Base-by-base conservation (phyloP, 495 filamentous ascomycete species). In the Umbilicaria muhlenbergii region DNA sequence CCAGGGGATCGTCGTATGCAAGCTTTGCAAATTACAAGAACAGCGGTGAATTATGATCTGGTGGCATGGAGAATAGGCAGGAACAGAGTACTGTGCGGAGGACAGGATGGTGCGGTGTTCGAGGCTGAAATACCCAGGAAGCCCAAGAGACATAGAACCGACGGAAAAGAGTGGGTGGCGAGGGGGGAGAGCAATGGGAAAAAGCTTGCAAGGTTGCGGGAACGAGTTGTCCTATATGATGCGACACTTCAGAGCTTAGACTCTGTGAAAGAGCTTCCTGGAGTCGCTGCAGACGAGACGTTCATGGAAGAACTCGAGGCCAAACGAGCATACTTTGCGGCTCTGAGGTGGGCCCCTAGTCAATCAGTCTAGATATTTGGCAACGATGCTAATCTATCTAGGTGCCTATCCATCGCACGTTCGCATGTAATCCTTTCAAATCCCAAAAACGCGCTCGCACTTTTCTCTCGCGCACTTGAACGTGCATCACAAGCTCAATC, bases 41-140 rank as follows among this genome's bases (percentile, higher is more conserved):
- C 92, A 0, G 84, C 87, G 1, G 84, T 95, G 21, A 92, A 92
- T 58, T 96, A 89, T 56, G 80, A 79, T 49, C 72, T 95, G 58
- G 78, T 99, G 38, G 85, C 83, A 54, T 96, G 89, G 92, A 73
- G 91, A 53, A 80, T 95, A 47, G 92, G 87, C 32, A 78, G 92
- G 35, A 96, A 99, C 56, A 72, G 91, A 40, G 80, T 92, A 0
- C 66, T 99, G 31, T 81, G 84, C 44, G 87, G 87, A 32, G 67
- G 75, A 33, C 68, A 80, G 43, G 85, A 94, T 50, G 87, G 86
- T 5, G 69, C 81, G 10, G 54, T 67, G 3, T 65, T 83, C 34
- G 69, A 78, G 19, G 61, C 70, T 12, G 69, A 74, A 41, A 58
- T 61, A 15, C 57, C 58, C 3, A 66, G 68, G 46, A 54, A 56